These are phyloP conservation scores for Leptodermis oblonga DNA, from an alignment of 257 asterid species.

Conservation along the genomic window DNA sequence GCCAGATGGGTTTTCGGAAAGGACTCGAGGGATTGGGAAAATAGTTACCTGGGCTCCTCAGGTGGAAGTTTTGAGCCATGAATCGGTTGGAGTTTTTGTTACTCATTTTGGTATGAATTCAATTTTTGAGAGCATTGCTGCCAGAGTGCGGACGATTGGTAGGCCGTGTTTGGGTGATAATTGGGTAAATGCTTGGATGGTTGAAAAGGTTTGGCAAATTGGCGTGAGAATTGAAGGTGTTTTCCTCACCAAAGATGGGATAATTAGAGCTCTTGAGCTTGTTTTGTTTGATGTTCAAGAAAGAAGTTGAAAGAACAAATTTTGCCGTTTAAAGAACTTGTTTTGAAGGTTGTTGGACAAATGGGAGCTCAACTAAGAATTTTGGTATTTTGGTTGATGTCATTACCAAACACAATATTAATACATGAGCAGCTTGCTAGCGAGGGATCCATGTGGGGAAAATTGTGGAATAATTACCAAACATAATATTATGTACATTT, in stretches of 20 bases:
- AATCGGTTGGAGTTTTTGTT: constrained; percentile 44
- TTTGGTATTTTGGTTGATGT: constrained; percentile 31
- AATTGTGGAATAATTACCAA: too few relatives aligned
- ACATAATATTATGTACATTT: too few relatives aligned
- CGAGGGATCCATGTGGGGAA: too few relatives aligned
- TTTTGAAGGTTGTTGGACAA: constrained; percentile 32
- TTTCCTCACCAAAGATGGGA: constrained; percentile 24
- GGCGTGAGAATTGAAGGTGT: constrained; percentile 52
- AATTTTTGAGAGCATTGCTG: constrained; percentile 37
- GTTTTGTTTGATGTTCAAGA: constrained; percentile 24
- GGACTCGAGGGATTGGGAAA: constrained; percentile 34
- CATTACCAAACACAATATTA: constrained; percentile 15
- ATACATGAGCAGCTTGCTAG: too few relatives aligned
- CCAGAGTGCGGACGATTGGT: constrained; percentile 55
- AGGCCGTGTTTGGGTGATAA: constrained; percentile 64
- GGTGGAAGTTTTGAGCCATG: constrained; percentile 34
- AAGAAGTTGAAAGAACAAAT: constrained; percentile 34
- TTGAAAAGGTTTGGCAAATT: constrained; percentile 45
- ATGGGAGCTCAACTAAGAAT: constrained; percentile 40
- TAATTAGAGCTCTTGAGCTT: constrained; percentile 27
- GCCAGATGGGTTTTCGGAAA: constrained; percentile 36
- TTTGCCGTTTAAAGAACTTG: constrained; percentile 29
- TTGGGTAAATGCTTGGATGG: constrained; percentile 42
- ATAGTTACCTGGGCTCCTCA: constrained; percentile 60
- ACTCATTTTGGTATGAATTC: constrained; percentile 61